These are phyloP conservation scores for Aspergillus mulundensis DNA, from an alignment of 495 filamentous ascomycete species.

Conservation along the genomic window DNA sequence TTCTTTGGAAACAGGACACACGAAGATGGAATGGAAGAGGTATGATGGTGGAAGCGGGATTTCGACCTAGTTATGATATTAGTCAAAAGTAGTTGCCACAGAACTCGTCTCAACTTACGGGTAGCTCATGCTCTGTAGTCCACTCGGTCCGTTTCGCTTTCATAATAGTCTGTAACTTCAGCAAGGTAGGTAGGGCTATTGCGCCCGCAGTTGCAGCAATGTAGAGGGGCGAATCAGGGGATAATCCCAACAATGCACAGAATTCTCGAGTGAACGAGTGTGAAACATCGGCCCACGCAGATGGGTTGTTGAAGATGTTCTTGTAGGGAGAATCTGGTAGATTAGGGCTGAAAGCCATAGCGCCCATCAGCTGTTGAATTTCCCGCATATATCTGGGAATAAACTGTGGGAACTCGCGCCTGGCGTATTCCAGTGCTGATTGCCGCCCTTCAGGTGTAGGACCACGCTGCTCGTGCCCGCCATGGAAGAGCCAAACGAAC, in stretches of 20 bases:
- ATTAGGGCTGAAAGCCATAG: conserved; percentile 72
- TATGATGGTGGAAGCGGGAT: conserved; percentile 82
- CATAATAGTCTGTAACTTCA: conserved; percentile 80
- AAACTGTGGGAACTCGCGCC: conserved; percentile 61
- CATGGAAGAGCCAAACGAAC: conserved; percentile 76
- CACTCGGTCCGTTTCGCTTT: conserved; percentile 87
- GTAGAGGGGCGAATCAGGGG: conserved; percentile 85
- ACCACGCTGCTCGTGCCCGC: conserved; percentile 28
- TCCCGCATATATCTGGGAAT: conserved; percentile 65
- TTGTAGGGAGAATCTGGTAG: conserved; percentile 68
- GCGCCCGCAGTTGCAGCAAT: conserved; percentile 87
- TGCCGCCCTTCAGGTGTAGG: conserved; percentile 36
- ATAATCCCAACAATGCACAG: conserved; percentile 84
- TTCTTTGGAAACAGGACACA: conserved; percentile 94
- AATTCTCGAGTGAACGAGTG: conserved; percentile 88
- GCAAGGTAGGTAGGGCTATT: conserved; percentile 78
- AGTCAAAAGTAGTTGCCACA: conserved; percentile 7
- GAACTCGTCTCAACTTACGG: conserved; percentile 44
- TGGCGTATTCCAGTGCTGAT: conserved; percentile 70
- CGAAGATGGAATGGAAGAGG: conserved; percentile 94
- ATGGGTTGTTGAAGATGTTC: conserved; percentile 65
- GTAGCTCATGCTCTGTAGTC: conserved; percentile 86
- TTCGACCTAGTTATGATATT: conserved; percentile 56
- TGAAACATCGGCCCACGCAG: conserved; percentile 75
- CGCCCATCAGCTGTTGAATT: conserved; percentile 69